Base-by-base conservation (phyloP, 805 yeast genomes). In the Ogataea pilisensis region DNA sequence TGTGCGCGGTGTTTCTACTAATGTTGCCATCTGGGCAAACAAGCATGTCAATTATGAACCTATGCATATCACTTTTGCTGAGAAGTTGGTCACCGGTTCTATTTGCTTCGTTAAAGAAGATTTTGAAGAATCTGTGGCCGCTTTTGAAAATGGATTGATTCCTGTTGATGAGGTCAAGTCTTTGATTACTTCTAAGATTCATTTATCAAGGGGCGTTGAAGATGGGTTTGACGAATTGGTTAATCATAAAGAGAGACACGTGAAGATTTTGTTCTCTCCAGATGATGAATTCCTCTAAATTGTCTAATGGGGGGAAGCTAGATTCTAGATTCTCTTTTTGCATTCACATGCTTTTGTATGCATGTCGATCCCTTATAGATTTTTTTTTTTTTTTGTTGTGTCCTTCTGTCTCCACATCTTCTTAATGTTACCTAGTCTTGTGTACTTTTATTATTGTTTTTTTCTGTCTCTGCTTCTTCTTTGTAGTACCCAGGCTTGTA, bases 21-120 rank as follows among this genome's bases (percentile, higher is more conserved):
- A 72, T 46, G 70, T 72, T 41, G 77, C 76, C 8, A 69, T 72
- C 29, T 72, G 76, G 76, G 72, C 73, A n/a, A 66, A 66, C 41
- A 65, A 67, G 35, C 62, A 68, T 1, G 69, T 71, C 28, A 64
- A 64, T 5, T 68, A 65, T 45, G 68, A 60, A 33, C 74, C 73
- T 14, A 72, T 72, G 76, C 68, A 68, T 41, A 47, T 69, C 35
- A 70, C 75, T 2, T 50, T 61, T 41, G 49, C 59, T n/a, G 76
- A 72, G 48, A 72, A 68, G 46, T 52, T 54, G 13, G 60, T 66
- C 21, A 67, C 72, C 16, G 77, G 77, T 4, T 68, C 74, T 1
- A 61, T 72, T 43, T 72, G 75, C 44, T 72, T 66, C 48, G 66
- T 65, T 9, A 65, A 64, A 19, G 55, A 54, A 28, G 77, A 72